Base-by-base conservation (phyloP, 148 eudicot species). In the Cornus controversa region DNA sequence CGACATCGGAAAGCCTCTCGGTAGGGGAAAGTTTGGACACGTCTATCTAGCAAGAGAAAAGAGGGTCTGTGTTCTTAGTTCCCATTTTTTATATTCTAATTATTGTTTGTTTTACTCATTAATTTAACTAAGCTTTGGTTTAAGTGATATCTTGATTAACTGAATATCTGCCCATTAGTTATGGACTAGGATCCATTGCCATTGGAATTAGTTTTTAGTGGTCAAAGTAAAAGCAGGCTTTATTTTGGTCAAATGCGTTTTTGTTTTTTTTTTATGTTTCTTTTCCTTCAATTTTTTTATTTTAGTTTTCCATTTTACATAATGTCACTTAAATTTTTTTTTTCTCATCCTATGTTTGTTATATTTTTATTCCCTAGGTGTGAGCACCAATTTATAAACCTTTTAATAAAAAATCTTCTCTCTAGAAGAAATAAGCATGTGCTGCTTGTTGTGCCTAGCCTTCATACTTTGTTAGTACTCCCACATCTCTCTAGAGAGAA, bases 21-120 rank as follows among this genome's bases (percentile, higher is more conserved):
- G 98, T 50, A 87, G 98, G 79, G 98, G 98, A 47, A 95, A 95
- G 84, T 95, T 95, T 63, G 98, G 97, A 25, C 98, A 94, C 82
- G 98, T 94, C 36, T 93, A 94, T 79, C 73, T 94, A 54, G 96
- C 98, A 2, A 89, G 92, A 80, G 98, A 95, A 88, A 95, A 90
- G 83, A 90, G 96, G 89, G 97, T 93, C 74, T 78, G 97, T 77
- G 26, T 42, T 66, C 53, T 75, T 69, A 50, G 73, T 18, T 78
- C 73, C 24, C 34, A 29, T 79, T 31, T 40, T 8, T 60, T 8
- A 13, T 64, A 23, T 66, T 53, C 13, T 15, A n/a, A 8, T 13
- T 54, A 27, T 76, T 75, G 71, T 53, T 42, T 26, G 23, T 24
- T 66, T 26, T 37, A 69, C 14, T 29, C 47, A 20, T 58, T 7